Evolutionary conservation across 495 filamentous ascomycete species (phyloP), one percentile per base, ranked within the genome.

Genomic region (Pseudomonodictys pantanalensis): DNA sequence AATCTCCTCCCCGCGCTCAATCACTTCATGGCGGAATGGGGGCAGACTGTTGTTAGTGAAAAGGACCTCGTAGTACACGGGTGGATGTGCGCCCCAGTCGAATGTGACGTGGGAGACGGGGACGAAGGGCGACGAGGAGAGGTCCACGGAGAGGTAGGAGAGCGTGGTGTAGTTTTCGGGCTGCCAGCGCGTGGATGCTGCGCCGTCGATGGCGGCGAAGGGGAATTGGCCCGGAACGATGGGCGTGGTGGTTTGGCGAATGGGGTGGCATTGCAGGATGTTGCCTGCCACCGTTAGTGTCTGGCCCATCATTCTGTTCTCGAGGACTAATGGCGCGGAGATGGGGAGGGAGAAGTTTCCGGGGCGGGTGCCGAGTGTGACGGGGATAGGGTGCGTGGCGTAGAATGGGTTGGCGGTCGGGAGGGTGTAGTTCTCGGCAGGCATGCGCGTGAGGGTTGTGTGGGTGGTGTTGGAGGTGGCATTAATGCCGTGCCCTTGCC

Each of bases 181-280:
- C 64, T 89, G 87, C 88, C 88, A 92, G 48, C 81, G 80, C 0
- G 88, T 92, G 25, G 81, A 79, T 0, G 81, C 76, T 1, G 84
- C 82, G 44, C 88, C 88, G 62, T 92, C 88, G 24, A 88, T 81
- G 0, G 83, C 86, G 0, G 81, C 77, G 29, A 87, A 75, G 1
- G 88, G 87, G 75, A 89, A 88, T 69, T 92, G 88, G 23, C 88
- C 88, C 0, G 83, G 77, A 24, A 78, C 72, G 69, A 81, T 86
- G 0, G 62, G 63, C 45, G 78, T 64, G 0, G 66, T 52, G 0
- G 83, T 84, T 25, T 64, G 61, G 11, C 81, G 79, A 20, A 43
- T 20, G 1, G 83, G 76, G 17, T 76, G 75, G 72, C 87, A 91
- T 74, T 92, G 88, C 0, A 83, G 75, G 22, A 89, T 77, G 64